phyloP scores from a whole-genome alignment of 306 rosid species.

The Potentilla sterilis region DNA sequence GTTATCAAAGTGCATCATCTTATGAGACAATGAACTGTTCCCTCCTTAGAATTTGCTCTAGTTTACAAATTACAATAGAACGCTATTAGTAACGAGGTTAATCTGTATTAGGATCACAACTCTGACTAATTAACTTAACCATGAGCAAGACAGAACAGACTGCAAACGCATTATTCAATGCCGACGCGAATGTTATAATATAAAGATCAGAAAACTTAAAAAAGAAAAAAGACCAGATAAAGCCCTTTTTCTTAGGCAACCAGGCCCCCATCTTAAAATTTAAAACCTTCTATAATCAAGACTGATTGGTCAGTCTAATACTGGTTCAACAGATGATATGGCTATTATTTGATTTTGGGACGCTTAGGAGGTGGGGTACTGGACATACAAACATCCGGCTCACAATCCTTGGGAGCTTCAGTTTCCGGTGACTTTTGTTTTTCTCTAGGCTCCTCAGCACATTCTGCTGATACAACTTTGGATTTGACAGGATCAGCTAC shows the following conservation, averaged over 20 bases:
- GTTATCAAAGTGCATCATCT: not conserved
- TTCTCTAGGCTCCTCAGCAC: slow-evolving; percentile 25
- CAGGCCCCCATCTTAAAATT: slow-evolving; percentile 27
- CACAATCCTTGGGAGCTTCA: slow-evolving; percentile 31
- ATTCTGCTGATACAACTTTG: slow-evolving; percentile 30
- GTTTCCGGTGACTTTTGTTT: slow-evolving; percentile 42
- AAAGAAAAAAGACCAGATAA: slow-evolving; percentile 18
- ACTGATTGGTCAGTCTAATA: slow-evolving; percentile 37
- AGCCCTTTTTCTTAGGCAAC: slow-evolving; percentile 37
- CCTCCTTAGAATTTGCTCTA: too few species aligned
- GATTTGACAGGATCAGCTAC: slow-evolving; percentile 38
- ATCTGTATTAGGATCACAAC: slow-evolving; percentile 26
- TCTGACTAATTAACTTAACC: slow-evolving; percentile 13
- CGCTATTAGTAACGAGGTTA: not conserved
- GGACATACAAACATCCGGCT: slow-evolving; percentile 43
- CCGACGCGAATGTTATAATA: not conserved
- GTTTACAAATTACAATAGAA: not conserved
- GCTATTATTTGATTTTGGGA: slow-evolving; percentile 50
- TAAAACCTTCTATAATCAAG: slow-evolving; percentile 29
- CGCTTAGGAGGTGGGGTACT: slow-evolving; percentile 55
- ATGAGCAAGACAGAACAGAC: slow-evolving; percentile 10
- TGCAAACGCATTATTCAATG: slow-evolving; percentile 3
- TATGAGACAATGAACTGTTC: too few species aligned
- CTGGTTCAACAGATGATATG: slow-evolving; percentile 39
- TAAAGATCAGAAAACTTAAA: slow-evolving; percentile 4